Base-by-base conservation (phyloP, 345 rosid species). In the Noccaea caerulescens region DNA sequence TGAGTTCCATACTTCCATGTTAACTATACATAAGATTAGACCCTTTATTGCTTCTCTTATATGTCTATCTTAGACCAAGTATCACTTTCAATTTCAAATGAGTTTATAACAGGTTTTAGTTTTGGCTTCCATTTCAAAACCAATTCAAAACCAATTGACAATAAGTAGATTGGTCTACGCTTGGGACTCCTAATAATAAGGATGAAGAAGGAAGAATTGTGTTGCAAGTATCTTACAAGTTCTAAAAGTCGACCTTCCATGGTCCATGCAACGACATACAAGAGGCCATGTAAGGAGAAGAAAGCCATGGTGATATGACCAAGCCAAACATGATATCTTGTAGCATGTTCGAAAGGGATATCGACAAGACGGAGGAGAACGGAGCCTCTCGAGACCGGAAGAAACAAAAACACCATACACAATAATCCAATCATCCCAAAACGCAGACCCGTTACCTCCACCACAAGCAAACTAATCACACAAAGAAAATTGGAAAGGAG, bases 301-400 rank as follows among this genome's bases (percentile, higher is more conserved):
- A 93, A 73, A 41, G 78, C 43, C 96, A 93, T 84, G 39, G 97
- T 87, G 32, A 87, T 80, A 84, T 91, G 89, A 44, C 97, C 98
- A 76, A 93, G 79, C 98, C 98, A 93, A 27, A 90, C 88, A 75
- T 93, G 98, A 72, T 93, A 93, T 79, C 78, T 79, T 14, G 92
- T 86, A 10, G 97, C 98, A 75, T 91, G 97, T 79, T 91, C 97
- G 47, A 93, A 89, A 8, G 97, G 97, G 81, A 93, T 84, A 66
- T 91, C 90, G 30, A 86, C 55, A 25, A 91, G 75, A 34, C 91
- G 94, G 18, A 93, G 96, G 60, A 93, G 88, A 74, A 87, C 61
- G 1, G 98, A 93, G 51, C 98, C 97, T 80, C 97, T 85, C 6
- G 96, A 76, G 63, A 93, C 55, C 10, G 96, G 98, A 50, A 91